Conservation (phyloP, 495 filamentous ascomycete genomes). For the Penicillium fimorum region DNA sequence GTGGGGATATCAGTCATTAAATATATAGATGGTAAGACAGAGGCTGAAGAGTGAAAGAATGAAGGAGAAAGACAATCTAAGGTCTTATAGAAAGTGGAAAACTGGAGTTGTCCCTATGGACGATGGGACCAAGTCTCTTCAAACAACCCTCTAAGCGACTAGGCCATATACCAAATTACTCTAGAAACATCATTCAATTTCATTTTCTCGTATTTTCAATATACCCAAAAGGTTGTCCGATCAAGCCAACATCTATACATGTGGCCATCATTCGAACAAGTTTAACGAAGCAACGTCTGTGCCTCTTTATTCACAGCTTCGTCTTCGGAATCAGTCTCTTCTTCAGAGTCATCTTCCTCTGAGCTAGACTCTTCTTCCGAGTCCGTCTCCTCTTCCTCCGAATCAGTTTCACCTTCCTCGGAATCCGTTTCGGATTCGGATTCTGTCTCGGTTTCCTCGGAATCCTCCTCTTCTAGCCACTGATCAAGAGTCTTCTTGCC, state of each 20-base stretch:
- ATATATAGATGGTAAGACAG: neutral
- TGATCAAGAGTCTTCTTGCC: slow-evolving; percentile 78
- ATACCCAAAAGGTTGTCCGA: neutral
- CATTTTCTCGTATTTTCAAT: neutral
- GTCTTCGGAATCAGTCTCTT: slow-evolving; percentile 39
- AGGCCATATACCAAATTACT: neutral
- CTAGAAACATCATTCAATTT: neutral
- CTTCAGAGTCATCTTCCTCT: slow-evolving; percentile 48
- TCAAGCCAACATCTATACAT: slow-evolving; percentile 9
- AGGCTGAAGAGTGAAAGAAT: neutral
- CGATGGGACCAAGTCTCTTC: neutral
- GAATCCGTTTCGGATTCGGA: slow-evolving; percentile 46
- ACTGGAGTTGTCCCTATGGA: neutral
- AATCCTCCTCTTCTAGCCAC: slow-evolving; percentile 65
- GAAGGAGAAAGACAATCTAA: neutral
- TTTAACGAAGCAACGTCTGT: slow-evolving; percentile 21
- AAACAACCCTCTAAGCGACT: neutral
- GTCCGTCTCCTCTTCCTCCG: slow-evolving; percentile 48
- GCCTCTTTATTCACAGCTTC: slow-evolving; percentile 28
- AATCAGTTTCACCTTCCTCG: slow-evolving; percentile 48
- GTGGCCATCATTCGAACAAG: neutral
- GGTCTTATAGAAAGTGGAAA: neutral
- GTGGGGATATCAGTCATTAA: no score
- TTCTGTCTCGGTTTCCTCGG: slow-evolving; percentile 41
- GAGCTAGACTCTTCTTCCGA: slow-evolving; percentile 41